phyloP scores from a whole-genome alignment of 2,329 filamentous ascomycete genomes.

The Cladophialophora psammophila region DNA sequence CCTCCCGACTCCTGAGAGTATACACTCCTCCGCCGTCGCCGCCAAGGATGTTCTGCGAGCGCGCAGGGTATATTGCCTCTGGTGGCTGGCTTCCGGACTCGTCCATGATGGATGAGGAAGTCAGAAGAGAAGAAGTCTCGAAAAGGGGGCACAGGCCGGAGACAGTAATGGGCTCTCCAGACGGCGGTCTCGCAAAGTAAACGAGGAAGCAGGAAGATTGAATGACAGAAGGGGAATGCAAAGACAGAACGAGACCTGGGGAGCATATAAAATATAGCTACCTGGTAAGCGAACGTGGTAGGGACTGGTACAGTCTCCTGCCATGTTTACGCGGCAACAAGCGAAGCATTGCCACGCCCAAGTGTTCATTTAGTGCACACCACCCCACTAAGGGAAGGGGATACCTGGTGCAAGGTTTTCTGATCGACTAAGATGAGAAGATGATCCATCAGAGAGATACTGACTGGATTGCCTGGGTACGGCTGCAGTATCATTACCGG shows the following conservation, averaged over 20 bases:
- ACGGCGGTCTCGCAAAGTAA: neutral
- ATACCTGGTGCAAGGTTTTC: neutral
- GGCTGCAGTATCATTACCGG: neutral
- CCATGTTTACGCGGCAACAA: neutral
- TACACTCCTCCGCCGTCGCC: conserved; percentile 2
- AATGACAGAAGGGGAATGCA: neutral
- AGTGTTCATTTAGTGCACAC: neutral
- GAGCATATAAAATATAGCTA: neutral
- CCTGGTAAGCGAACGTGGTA: neutral
- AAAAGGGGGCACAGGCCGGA: neutral
- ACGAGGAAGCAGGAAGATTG: neutral
- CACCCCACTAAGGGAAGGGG: neutral
- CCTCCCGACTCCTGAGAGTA: neutral
- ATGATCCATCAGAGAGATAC: neutral
- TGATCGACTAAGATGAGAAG: neutral
- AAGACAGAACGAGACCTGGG: neutral
- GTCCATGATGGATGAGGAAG: neutral
- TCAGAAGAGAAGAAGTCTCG: neutral
- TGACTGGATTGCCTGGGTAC: neutral
- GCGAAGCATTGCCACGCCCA: conserved; percentile 1
- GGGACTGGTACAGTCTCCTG: neutral
- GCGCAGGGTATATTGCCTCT: neutral
- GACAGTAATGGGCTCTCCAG: neutral
- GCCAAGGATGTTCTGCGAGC: neutral
- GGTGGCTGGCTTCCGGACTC: neutral